Evolutionary conservation across 305 asterid species (phyloP), one percentile per base, ranked within the genome.

Genomic region (Andrographis paniculata): DNA sequence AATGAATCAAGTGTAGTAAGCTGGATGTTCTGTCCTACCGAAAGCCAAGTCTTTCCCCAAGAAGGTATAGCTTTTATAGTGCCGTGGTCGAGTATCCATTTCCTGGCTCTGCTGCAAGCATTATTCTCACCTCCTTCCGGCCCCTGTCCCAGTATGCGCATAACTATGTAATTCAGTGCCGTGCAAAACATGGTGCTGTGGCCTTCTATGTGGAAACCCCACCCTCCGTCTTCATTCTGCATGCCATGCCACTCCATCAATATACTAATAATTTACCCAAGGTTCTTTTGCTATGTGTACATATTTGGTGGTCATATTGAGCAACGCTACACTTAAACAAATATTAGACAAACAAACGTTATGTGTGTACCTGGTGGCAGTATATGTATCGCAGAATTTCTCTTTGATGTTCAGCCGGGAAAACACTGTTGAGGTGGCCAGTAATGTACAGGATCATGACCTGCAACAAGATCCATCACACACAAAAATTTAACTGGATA

Each of bases 381-480:
- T 88, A 82, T 23, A 82, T 65, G 60, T 88, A 88, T 1, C 97
- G 85, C 4, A 88, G 94, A 60, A 82, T 85, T 48, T 88, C 97
- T 33, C 62, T 77, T 1, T 78, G 79, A 35, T 88, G 89, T 35
- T 85, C 91, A 4, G 76, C 85, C 19, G 91, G 69, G 20, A 88
- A 82, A 8, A 84, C 71, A 0, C 81, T 52, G 57, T 79, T 78
- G 33, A 88, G 93, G 62, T 85, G 91, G 14, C 97, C 97, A 0
- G 94, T 88, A 9, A 85, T 82, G 50, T 88, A 74, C 48, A 74
- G 43, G 20, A 85, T 71, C 93, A 84, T 79, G 7, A 84, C 97
- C 95, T 87, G 20, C 47, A 42, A n/a, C n/a, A n/a, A n/a, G n/a
- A n/a, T n/a, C n/a, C n/a, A n/a, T n/a, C n/a, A n/a, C n/a, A n/a